These are phyloP conservation scores for Silene coronaria DNA, from an alignment of 179 eudicot genomes.

Conservation along the genomic window DNA sequence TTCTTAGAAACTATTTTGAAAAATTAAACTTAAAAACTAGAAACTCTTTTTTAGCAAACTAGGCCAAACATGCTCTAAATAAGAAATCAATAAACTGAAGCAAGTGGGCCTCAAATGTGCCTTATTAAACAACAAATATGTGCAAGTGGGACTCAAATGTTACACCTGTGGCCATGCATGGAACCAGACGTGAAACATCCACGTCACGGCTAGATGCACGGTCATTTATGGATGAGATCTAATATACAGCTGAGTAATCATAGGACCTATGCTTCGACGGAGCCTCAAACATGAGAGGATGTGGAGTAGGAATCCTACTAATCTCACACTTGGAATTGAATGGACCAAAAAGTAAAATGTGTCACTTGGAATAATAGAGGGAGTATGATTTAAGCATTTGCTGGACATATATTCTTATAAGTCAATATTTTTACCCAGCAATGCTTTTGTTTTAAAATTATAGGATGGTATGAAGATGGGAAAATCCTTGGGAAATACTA, in stretches of 20 bases:
- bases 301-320: too few relatives aligned
- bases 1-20: too few relatives aligned
- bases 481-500: slow-evolving; percentile 86
- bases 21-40: too few relatives aligned
- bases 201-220: too few relatives aligned
- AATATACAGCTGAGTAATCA: too few relatives aligned
- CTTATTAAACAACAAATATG: neutral
- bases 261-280: too few relatives aligned
- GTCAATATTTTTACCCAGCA: slow-evolving; percentile 57
- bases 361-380: neutral
- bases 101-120: neutral
- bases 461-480: slow-evolving; percentile 99
- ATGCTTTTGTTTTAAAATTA: slow-evolving; percentile 51
- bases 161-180: too few relatives aligned
- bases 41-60: too few relatives aligned
- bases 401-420: slow-evolving; percentile 1
- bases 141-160: neutral
- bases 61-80: too few relatives aligned
- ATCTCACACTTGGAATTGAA: neutral
- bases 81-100: neutral
- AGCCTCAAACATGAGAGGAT: too few relatives aligned
- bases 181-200: too few relatives aligned
- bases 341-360: neutral
- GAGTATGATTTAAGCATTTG: slow-evolving; percentile 11
- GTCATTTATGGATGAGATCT: too few relatives aligned